phyloP scores from a whole-genome alignment of 257 asterid genomes.

The Nicotiana benthamiana region DNA sequence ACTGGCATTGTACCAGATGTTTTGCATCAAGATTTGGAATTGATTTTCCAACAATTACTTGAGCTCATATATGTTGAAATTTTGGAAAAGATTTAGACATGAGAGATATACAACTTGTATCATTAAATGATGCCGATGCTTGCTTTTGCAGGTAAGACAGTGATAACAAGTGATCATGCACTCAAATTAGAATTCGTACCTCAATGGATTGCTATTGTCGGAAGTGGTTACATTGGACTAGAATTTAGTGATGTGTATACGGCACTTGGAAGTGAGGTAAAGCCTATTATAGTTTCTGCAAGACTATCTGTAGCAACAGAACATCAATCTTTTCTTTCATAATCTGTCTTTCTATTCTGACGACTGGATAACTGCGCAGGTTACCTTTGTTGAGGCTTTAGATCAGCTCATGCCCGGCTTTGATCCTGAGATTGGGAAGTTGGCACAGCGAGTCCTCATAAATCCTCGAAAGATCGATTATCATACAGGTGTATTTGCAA shows the following conservation, averaged over 20 bases:
- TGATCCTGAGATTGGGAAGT: conserved; percentile 90
- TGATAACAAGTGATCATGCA: conserved; percentile 93
- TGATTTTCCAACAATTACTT: not conserved
- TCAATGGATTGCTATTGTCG: conserved; percentile 92
- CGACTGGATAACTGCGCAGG: conserved; percentile 39
- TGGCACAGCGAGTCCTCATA: conserved; percentile 83
- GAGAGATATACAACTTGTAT: not conserved
- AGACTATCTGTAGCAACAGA: not conserved
- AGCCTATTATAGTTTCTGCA: not conserved
- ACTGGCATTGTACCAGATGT: not conserved
- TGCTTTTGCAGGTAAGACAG: conserved; percentile 69
- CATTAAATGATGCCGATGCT: not conserved
- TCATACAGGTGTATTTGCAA: conserved; percentile 86
- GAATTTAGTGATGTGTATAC: conserved; percentile 96
- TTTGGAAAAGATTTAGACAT: not conserved
- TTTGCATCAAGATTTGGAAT: not conserved
- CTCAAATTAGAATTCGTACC: conserved; percentile 88
- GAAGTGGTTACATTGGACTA: conserved; percentile 97
- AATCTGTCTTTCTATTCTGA: conserved; percentile 23
- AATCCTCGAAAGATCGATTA: conserved; percentile 83
- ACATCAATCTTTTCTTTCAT: not conserved
- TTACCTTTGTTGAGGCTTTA: conserved; percentile 84
- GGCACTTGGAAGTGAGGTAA: conserved; percentile 97
- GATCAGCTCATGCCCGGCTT: conserved; percentile 97
- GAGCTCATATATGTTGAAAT: not conserved